Evolutionary conservation across 306 rosid genomes (phyloP).

Genomic region (Neltuma alba): DNA sequence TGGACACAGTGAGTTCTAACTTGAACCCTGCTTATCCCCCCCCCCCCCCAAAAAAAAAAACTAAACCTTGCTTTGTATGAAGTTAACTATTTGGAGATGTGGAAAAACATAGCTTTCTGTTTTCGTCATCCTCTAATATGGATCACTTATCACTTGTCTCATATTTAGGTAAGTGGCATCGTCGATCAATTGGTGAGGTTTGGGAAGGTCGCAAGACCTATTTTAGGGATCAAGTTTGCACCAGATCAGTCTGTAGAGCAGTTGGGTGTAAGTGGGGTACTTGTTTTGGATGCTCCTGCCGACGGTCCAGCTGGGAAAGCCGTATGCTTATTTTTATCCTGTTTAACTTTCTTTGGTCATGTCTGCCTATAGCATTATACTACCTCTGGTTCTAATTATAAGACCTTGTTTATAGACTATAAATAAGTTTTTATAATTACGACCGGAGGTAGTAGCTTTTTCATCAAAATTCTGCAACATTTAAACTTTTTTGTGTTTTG

Average conservation of each 20-base stretch:
- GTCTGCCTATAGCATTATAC: neutral
- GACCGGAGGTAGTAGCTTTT: no score
- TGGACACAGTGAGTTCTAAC: neutral
- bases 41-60: no score
- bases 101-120: neutral
- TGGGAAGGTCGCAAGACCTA: neutral
- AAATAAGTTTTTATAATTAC: no score
- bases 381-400: no score
- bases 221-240: conserved; percentile 1
- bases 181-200: neutral
- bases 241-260: conserved; percentile 7
- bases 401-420: no score
- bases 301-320: neutral
- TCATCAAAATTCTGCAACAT: neutral
- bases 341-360: neutral
- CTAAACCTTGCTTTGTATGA: neutral
- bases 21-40: neutral
- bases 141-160: neutral
- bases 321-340: neutral
- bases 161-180: neutral
- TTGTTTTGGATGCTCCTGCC: neutral
- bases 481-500: neutral
- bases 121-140: neutral
- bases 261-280: conserved; percentile 2
- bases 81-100: neutral